These are phyloP conservation scores for Apiotrichum sp. DNA, from an alignment of 1,284 basidiomycete genomes.

Conservation along the genomic window DNA sequence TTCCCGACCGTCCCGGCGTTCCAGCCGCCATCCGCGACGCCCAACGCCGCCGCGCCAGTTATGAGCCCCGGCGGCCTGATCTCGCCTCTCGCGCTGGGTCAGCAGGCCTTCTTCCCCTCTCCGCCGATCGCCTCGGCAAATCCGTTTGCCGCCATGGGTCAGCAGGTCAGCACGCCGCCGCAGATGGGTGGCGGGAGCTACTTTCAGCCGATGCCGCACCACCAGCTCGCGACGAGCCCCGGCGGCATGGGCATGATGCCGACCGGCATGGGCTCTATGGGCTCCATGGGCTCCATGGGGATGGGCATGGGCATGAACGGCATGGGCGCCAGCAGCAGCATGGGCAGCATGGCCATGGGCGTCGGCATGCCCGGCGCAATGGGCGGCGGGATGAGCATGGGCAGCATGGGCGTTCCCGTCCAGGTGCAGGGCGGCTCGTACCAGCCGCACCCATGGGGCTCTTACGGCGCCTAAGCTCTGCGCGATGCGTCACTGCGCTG, in stretches of 20 bases:
- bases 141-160: background rate
- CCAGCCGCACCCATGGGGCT: background rate
- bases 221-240: background rate
- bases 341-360: conserved; percentile 1
- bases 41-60: background rate
- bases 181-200: background rate
- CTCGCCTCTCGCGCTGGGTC: conserved; percentile 12
- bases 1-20: conserved; percentile 9
- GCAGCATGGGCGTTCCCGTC: conserved; percentile 5
- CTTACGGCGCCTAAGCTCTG: background rate
- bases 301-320: background rate
- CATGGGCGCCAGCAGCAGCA: background rate
- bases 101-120: conserved; percentile 11
- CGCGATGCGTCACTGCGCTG: too few species aligned
- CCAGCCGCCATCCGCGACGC: background rate
- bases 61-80: background rate
- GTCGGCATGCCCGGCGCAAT: background rate
- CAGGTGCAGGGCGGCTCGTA: background rate
- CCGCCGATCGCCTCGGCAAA: background rate
- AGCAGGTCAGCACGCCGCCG: background rate
- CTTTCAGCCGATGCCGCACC: background rate
- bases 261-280: background rate
- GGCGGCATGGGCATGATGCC: background rate
- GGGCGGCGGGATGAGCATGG: conserved; percentile 1
- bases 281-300: background rate